A percentile compares a stretch with the other conserved stretches of the same genome.
Conservation (phyloP, 306 rosid genomes). For the Aeschynomene evenia region DNA sequence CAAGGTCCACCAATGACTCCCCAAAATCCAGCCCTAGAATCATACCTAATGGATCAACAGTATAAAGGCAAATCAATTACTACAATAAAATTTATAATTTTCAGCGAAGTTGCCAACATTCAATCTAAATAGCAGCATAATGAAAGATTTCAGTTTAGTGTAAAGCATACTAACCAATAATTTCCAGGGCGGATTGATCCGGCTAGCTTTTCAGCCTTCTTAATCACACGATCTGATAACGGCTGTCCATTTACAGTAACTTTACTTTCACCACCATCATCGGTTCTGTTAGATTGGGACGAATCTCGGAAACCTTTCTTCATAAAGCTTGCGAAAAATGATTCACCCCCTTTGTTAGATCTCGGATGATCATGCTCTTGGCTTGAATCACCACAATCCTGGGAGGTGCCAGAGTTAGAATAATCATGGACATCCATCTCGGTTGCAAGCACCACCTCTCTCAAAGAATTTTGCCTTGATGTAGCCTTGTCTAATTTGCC, state of each 20-base stretch:
- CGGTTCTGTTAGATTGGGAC: slow-evolving; percentile 54
- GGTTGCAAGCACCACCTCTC: slow-evolving; percentile 73
- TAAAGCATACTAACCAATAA: slow-evolving; percentile 66
- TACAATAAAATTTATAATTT: neutral
- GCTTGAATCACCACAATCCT: slow-evolving; percentile 69
- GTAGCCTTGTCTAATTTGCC: slow-evolving; percentile 59
- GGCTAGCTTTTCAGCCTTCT: slow-evolving; percentile 91
- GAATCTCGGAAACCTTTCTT: slow-evolving; percentile 77
- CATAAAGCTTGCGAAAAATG: slow-evolving; percentile 70
- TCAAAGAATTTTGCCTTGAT: slow-evolving; percentile 71
- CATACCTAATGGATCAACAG: slow-evolving; percentile 64
- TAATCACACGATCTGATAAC: slow-evolving; percentile 58
- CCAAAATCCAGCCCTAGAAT: slow-evolving; percentile 94
- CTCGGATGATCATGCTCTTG: slow-evolving; percentile 62
- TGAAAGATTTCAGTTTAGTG: neutral
- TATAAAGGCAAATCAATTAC: slow-evolving; percentile 27
- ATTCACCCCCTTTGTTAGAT: slow-evolving; percentile 69
- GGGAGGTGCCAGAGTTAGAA: slow-evolving; percentile 63
- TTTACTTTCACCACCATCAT: slow-evolving; percentile 46
- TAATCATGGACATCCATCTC: slow-evolving; percentile 93
- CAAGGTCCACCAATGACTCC: slow-evolving; percentile 90
- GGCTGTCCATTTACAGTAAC: slow-evolving; percentile 75
- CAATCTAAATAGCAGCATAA: neutral
- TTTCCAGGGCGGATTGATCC: slow-evolving; percentile 90
- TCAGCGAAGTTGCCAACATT: neutral